Conservation (phyloP, 768 basidiomycete genomes). For the Arthromyces matolae region DNA sequence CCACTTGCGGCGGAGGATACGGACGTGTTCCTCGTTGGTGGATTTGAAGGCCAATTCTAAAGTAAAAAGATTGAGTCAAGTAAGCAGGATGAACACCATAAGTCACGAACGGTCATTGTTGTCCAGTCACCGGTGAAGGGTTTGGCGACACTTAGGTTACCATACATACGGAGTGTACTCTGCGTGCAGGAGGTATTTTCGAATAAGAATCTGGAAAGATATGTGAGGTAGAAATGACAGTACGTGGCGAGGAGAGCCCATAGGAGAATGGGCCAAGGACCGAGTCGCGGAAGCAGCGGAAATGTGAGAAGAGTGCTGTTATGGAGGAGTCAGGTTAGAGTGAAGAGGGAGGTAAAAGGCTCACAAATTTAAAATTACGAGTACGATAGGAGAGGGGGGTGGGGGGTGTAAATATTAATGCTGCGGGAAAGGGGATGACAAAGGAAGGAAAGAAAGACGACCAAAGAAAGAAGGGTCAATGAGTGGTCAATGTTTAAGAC, state of each 20-base stretch:
- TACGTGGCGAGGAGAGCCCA: constrained; percentile 58
- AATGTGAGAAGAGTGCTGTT: constrained; percentile 58
- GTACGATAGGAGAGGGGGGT: constrained; percentile 11
- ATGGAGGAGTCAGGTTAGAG: too few relatives aligned
- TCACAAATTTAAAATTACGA: too few relatives aligned
- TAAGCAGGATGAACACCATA: not conserved
- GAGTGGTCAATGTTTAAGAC: constrained; percentile 25
- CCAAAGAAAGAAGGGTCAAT: constrained; percentile 18
- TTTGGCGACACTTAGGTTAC: constrained; percentile 45
- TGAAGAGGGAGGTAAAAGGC: too few relatives aligned
- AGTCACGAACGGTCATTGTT: constrained; percentile 34
- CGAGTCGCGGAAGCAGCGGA: constrained; percentile 68
- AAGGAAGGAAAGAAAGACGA: constrained; percentile 21
- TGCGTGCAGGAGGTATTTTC: constrained; percentile 24
- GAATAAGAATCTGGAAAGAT: not conserved
- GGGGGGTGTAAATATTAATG: constrained; percentile 12
- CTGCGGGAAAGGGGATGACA: constrained; percentile 14
- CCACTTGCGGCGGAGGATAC: constrained; percentile 55
- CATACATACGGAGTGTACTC: constrained; percentile 35
- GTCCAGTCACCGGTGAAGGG: constrained; percentile 8
- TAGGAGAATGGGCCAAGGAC: constrained; percentile 60
- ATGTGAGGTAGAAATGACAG: constrained; percentile 17
- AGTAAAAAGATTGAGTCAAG: constrained; percentile 14
- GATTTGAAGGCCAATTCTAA: constrained; percentile 55
- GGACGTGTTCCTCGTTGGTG: constrained; percentile 56